Percentiles rank a stretch among this genome's conserved stretches.
These are phyloP conservation scores for Pseudogymnoascus sp. DNA, from an alignment of 2,329 filamentous ascomycete species.

Conservation along the genomic window DNA sequence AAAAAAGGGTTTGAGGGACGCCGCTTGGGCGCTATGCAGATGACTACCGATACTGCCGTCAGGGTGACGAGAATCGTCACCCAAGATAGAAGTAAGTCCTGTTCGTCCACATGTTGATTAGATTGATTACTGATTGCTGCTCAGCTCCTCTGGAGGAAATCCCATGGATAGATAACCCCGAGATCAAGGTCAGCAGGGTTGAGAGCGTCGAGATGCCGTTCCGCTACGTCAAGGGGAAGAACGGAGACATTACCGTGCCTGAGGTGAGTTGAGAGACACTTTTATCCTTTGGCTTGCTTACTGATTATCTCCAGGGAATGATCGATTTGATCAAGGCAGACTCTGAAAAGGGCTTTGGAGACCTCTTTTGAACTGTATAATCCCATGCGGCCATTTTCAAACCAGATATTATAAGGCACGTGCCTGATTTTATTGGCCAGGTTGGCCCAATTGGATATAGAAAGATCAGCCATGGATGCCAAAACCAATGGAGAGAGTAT, in stretches of 20 bases:
- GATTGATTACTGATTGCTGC: constrained; percentile 5
- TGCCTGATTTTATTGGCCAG: neutral
- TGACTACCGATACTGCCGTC: constrained; percentile 97
- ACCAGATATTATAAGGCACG: neutral
- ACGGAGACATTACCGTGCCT: constrained; percentile 83
- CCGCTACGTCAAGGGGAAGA: constrained; percentile 72
- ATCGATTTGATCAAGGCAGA: constrained; percentile 86
- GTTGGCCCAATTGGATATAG: neutral
- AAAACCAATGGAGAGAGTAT: neutral
- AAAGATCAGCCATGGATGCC: neutral
- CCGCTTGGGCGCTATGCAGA: constrained; percentile 82
- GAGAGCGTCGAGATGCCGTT: constrained; percentile 98
- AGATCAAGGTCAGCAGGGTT: constrained; percentile 80
- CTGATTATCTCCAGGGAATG: constrained; percentile 58
- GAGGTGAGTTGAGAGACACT: constrained; percentile 47
- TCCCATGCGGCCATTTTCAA: neutral
- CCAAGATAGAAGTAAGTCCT: constrained; percentile 63
- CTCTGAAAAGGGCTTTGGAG: constrained; percentile 82
- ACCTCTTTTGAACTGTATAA: constrained; percentile 53
- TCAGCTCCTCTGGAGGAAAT: constrained; percentile 70
- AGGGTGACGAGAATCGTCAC: constrained; percentile 85
- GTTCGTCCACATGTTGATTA: neutral
- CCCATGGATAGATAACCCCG: constrained; percentile 77
- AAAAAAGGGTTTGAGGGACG: constrained; percentile 88
- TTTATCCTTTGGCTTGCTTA: neutral